A percentile compares a stretch with the other conserved stretches of the same genome.
These are phyloP conservation scores for Sonneratia caseolaris DNA, from an alignment of 345 rosid genomes.

Conservation along the genomic window DNA sequence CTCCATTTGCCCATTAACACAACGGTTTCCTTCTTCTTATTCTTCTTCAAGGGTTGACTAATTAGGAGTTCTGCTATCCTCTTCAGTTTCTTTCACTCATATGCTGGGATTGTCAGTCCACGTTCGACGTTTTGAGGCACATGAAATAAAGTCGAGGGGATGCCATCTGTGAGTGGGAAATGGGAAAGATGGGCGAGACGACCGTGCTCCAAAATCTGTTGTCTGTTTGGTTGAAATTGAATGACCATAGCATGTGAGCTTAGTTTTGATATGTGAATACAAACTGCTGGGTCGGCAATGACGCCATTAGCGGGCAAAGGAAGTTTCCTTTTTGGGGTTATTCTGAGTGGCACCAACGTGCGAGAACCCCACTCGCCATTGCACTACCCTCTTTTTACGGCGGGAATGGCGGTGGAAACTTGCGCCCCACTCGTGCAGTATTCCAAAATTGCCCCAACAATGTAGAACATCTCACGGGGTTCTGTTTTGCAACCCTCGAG, in stretches of 20 bases:
- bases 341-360: background rate
- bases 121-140: background rate
- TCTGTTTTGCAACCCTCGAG: background rate
- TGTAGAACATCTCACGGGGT: background rate
- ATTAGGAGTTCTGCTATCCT: too few species aligned
- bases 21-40: too few species aligned
- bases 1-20: background rate
- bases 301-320: background rate
- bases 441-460: background rate
- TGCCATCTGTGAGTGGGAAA: background rate
- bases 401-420: conserved; percentile 35
- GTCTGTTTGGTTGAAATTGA: too few species aligned
- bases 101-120: background rate
- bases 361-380: conserved; percentile 21
- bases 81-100: background rate
- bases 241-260: too few species aligned
- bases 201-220: too few species aligned
- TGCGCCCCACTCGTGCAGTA: background rate
- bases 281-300: background rate
- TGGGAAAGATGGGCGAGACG: background rate
- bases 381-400: conserved; percentile 42
- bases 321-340: background rate
- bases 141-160: background rate
- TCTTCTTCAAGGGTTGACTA: too few species aligned
- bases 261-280: background rate